Conservation (phyloP, 345 rosid genomes). For the Citrus sinensis region DNA sequence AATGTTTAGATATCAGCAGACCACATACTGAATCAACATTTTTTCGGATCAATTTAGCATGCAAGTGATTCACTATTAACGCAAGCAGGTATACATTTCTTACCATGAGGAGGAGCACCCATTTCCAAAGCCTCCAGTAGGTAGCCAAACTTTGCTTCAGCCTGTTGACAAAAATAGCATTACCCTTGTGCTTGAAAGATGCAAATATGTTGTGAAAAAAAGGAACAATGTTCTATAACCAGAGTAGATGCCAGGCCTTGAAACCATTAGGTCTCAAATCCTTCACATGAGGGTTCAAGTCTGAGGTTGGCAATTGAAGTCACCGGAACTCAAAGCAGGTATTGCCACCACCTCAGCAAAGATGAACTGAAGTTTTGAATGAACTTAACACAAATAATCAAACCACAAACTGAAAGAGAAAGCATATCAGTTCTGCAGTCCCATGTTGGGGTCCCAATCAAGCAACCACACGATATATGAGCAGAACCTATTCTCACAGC, state of each 20-base stretch:
- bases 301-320: neutral
- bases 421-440: neutral
- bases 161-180: constrained; percentile 40
- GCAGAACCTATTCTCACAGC: neutral
- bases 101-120: constrained; percentile 99
- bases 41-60: neutral
- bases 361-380: neutral
- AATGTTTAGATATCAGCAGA: neutral
- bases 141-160: constrained; percentile 93
- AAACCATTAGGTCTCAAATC: neutral
- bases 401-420: neutral
- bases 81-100: neutral
- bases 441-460: neutral
- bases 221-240: neutral
- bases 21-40: neutral
- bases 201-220: neutral
- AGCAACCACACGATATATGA: neutral
- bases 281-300: neutral
- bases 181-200: neutral
- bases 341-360: neutral
- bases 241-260: neutral
- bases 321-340: neutral
- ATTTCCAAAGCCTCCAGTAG: constrained; percentile 95
- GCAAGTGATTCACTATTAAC: neutral
- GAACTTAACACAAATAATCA: neutral